Base-by-base conservation (phyloP, 768 basidiomycete genomes). In the Lactarius deliciosus region DNA sequence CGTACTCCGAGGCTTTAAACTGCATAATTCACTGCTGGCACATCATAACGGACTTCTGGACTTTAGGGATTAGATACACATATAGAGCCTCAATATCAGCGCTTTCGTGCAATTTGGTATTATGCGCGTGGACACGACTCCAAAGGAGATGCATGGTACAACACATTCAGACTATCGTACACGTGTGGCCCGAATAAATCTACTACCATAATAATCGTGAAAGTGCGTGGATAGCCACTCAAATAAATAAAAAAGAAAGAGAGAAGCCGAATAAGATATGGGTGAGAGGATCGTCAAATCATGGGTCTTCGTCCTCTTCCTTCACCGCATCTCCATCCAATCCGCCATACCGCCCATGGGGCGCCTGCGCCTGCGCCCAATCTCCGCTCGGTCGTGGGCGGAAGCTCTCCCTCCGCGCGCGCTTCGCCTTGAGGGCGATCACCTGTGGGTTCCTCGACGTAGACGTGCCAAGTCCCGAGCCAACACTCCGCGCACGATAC, bases 371-470 rank as follows among this genome's bases (percentile, higher is more conserved):
- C 60, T 71, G 68, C 34, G 65, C 65, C 36, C 76, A 79, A 69
- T 92, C 91, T 22, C 86, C 76, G 71, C 91, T 93, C 53, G 90
- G 85, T 41, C 92, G 81, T 11, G 92, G 92, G 73, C 85, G 90
- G 76, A 94, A 94, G 75, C 91, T 94, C 78, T 94, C 91, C 69
- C 88, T 81, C 66, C 82, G 77, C 47, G 84, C 83, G 60, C 85
- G 77, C 47, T 81, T 76, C 36, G 82, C 81, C 72, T 86, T 87
- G 74, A 79, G 80, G 64, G 77, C 77, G 20, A 74, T 69, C 63
- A 70, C 71, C n/a, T 65, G 76, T 74, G 34, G 70, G 62, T 68
- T 64, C 50, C 66, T 56, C 63, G 50, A 43, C 43, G 62, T 61
- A 34, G 68, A 60, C n/a, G 70, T 64, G 10, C 65, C 60, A 9